Evolutionary conservation across 345 rosid genomes (phyloP), one percentile per base, ranked within the genome.

Genomic region (Iberis pinnata): DNA sequence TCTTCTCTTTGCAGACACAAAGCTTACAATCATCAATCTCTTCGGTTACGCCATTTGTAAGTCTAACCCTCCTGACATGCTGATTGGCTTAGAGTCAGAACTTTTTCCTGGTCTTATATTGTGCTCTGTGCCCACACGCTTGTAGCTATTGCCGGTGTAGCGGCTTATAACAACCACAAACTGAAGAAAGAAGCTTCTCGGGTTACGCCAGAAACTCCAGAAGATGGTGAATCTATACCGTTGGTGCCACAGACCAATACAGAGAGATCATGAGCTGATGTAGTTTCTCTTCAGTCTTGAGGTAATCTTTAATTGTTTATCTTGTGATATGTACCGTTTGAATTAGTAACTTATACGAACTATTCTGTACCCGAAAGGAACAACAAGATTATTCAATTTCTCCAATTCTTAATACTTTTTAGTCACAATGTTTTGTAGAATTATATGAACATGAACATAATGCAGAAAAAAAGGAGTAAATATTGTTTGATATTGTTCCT

Each of bases 71-170:
- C 3, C 22, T 19, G 25, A 25, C 27, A 29, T 16, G 17, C 45
- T n/a, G 39, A 13, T 44, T 18, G 13, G 22, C 10, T 56, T 39
- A 38, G 13, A 43, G 18, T 11, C 10, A 22, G 37, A 11, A 12
- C n/a, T 35, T n/a, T 8, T 5, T 49, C 39, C 56, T 16, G 29
- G 18, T 40, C 35, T 39, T 33, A 33, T 35, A 39, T 5, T 12
- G n/a, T 52, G 20, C 18, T 40, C 24, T 39, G 22, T 61, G 49
- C 33, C 20, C 16, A 49, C 44, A 29, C 39, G 25, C 5, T 3
- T 7, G 68, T 73, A 86, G 98, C 98, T 44, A 90, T 90, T 74
- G 86, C 76, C 3, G 96, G 98, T 52, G 98, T 90, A 42, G 96
- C 92, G 11, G 95, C 96, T n/a, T 90, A 90, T 70, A 90, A 90